phyloP scores from a whole-genome alignment of 2,329 filamentous ascomycete genomes.

The Domatiomyces catenatus region DNA sequence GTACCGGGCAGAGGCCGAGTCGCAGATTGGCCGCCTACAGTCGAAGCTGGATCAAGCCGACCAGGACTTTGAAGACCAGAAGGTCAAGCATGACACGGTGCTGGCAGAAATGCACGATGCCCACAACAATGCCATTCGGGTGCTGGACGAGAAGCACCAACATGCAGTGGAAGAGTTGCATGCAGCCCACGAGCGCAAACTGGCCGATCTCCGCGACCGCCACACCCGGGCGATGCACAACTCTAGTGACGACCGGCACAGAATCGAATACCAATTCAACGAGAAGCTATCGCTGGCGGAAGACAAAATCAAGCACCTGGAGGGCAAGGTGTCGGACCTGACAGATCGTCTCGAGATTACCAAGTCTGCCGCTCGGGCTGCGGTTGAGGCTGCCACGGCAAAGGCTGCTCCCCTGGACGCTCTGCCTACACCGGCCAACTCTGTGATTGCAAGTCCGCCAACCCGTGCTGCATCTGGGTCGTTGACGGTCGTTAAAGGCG shows the following conservation, averaged over 20 bases:
- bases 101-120: constrained; percentile 64
- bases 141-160: constrained; percentile 38
- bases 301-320: constrained; percentile 69
- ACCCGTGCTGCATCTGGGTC: constrained; percentile 33
- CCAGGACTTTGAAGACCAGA: constrained; percentile 65
- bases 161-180: constrained; percentile 40
- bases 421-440: constrained; percentile 17
- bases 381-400: constrained; percentile 54
- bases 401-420: constrained; percentile 25
- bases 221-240: constrained; percentile 61
- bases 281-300: constrained; percentile 70
- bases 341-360: constrained; percentile 86
- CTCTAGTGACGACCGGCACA: constrained; percentile 64
- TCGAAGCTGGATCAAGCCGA: constrained; percentile 61
- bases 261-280: constrained; percentile 61
- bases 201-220: constrained; percentile 60
- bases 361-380: constrained; percentile 71
- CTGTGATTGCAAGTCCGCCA: constrained; percentile 23
- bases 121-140: constrained; percentile 44
- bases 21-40: constrained; percentile 57
- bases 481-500: constrained; percentile 27
- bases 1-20: constrained; percentile 57
- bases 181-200: constrained; percentile 53
- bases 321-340: constrained; percentile 69
- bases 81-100: constrained; percentile 67